Conservation (phyloP, 2,329 filamentous ascomycete species). For the Arthrobotrys sphaeroides region DNA sequence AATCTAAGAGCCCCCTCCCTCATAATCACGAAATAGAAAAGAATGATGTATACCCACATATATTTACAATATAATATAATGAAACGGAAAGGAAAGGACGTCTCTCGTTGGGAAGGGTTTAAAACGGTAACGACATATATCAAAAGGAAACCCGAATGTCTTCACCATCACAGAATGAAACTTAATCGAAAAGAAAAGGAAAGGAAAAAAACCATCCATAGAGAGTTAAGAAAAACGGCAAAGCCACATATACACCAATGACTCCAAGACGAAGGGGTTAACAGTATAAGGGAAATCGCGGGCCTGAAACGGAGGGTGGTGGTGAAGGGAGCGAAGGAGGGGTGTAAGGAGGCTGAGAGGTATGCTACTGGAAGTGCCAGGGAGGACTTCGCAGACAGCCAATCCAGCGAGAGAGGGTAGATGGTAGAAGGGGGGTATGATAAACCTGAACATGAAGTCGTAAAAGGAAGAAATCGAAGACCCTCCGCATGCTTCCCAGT, state of each 20-base stretch:
- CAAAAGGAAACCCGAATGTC: not conserved
- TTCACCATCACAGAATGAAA: not conserved
- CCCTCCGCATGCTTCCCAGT: conserved; percentile 16
- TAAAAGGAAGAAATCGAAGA: conserved; percentile 38
- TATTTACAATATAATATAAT: conserved; percentile 43
- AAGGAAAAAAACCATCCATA: conserved; percentile 22
- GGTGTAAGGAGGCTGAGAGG: not conserved
- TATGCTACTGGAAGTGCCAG: not conserved
- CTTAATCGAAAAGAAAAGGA: conserved; percentile 10
- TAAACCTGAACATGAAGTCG: not conserved
- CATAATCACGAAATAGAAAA: no score
- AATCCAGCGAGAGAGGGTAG: not conserved
- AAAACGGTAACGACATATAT: no score
- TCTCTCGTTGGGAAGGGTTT: no score
- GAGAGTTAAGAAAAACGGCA: not conserved
- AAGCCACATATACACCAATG: conserved; percentile 51
- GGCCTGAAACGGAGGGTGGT: not conserved
- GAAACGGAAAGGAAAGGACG: not conserved
- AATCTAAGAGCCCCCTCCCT: no score
- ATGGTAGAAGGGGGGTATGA: not conserved
- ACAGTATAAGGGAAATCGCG: conserved; percentile 1
- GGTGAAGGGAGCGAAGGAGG: not conserved
- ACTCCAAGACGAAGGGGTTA: conserved; percentile 32
- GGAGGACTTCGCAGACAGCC: not conserved
- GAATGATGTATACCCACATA: no score